Conservation (phyloP, 345 rosid genomes). For the Kernera saxatilis region DNA sequence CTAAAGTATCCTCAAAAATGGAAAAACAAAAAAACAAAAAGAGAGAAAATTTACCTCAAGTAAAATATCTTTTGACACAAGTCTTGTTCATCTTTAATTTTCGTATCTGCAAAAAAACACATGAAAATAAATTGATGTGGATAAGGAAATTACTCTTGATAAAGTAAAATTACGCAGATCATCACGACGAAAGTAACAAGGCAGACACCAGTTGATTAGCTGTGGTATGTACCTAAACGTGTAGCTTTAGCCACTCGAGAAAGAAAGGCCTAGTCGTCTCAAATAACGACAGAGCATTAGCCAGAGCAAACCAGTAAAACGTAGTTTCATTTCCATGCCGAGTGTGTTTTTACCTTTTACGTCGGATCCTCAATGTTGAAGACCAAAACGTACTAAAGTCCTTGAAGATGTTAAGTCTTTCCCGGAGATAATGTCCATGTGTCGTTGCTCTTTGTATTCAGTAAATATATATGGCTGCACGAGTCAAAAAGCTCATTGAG, state of each 20-base stretch:
- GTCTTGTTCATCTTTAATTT: too few species aligned
- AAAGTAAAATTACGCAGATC: too few species aligned
- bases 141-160: too few species aligned
- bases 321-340: not conserved
- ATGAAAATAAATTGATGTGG: too few species aligned
- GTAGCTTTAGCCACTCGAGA: constrained; percentile 94
- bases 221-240: constrained; percentile 79
- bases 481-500: constrained; percentile 10
- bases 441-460: constrained; percentile 93
- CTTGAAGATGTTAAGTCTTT: constrained; percentile 75
- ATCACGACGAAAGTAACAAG: constrained; percentile 82
- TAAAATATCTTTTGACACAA: too few species aligned
- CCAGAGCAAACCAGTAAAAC: not conserved
- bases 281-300: constrained; percentile 3
- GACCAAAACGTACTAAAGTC: constrained; percentile 75
- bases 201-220: constrained; percentile 84
- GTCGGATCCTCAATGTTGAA: constrained; percentile 97
- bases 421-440: constrained; percentile 91
- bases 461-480: constrained; percentile 96
- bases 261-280: constrained; percentile 91
- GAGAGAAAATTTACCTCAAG: too few species aligned
- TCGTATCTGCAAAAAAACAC: too few species aligned
- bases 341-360: constrained; percentile 48
- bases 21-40: too few species aligned
- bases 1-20: too few species aligned